A percentile compares a stretch with the other conserved stretches of the same genome.
Conservation (phyloP, 2,329 filamentous ascomycete genomes). For the Ilyonectria destructans region DNA sequence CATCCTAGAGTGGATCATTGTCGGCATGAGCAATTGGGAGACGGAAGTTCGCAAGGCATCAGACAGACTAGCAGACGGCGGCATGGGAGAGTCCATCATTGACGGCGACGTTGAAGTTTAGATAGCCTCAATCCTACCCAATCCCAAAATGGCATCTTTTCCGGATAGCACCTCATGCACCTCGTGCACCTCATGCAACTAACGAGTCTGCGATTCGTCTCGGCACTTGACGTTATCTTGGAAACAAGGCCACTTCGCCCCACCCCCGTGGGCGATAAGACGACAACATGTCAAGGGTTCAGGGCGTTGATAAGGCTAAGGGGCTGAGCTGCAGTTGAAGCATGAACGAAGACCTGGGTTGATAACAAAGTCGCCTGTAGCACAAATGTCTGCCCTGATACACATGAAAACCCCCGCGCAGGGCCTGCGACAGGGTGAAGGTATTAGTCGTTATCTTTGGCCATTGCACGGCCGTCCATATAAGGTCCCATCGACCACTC, state of each 20-base stretch:
- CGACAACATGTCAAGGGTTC: no score
- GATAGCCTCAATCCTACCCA: background rate
- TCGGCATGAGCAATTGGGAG: conserved; percentile 85
- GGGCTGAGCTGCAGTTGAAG: no score
- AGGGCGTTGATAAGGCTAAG: no score
- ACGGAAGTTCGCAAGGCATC: conserved; percentile 47
- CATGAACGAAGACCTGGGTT: no score
- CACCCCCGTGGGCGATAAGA: conserved; percentile 26
- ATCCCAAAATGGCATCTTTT: conserved; percentile 6
- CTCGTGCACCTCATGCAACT: conserved; percentile 24
- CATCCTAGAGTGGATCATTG: conserved; percentile 83
- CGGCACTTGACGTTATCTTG: conserved; percentile 5
- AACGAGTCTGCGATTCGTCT: conserved; percentile 1
- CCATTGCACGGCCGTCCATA: background rate
- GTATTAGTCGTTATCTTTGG: no score
- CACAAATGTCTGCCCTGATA: no score
- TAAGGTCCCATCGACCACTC: background rate
- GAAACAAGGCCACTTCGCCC: conserved; percentile 10
- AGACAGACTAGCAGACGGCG: conserved; percentile 45
- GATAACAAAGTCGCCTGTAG: no score
- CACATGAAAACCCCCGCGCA: no score
- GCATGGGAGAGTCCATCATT: conserved; percentile 14
- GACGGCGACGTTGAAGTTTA: conserved; percentile 25
- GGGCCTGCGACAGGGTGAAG: no score
- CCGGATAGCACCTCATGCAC: conserved; percentile 15